phyloP scores from a whole-genome alignment of 352 stramenopile species.

The Blastocystis sp. region DNA sequence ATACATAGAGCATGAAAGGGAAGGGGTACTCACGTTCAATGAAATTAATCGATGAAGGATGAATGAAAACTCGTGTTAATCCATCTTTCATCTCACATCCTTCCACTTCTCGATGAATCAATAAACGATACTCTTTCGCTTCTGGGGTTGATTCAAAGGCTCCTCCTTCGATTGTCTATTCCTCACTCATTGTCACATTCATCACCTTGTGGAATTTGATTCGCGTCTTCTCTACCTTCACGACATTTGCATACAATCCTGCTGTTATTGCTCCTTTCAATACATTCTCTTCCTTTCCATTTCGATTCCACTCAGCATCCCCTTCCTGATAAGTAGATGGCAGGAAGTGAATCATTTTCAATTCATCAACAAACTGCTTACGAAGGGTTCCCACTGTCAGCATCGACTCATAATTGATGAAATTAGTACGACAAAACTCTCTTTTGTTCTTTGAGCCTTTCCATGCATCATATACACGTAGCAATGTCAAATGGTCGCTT shows the following conservation, averaged over 20 bases:
- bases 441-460: conserved; percentile 69
- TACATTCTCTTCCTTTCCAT: conserved; percentile 72
- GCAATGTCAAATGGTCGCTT: conserved; percentile 78
- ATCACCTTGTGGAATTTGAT: conserved; percentile 89
- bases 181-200: conserved; percentile 73
- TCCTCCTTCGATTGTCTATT: conserved; percentile 68
- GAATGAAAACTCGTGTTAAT: conserved; percentile 90
- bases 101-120: conserved; percentile 22
- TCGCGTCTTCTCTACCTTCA: conserved; percentile 84
- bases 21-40: conserved; percentile 85
- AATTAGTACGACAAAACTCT: conserved; percentile 75
- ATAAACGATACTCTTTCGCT: conserved; percentile 40
- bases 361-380: conserved; percentile 76
- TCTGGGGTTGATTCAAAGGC: conserved; percentile 58
- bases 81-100: conserved; percentile 31
- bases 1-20: conserved; percentile 90
- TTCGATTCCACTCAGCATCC: conserved; percentile 69
- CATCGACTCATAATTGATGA: conserved; percentile 77
- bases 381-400: conserved; percentile 56
- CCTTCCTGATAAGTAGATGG: conserved; percentile 26
- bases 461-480: conserved; percentile 78
- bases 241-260: conserved; percentile 86
- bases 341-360: conserved; percentile 83
- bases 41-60: conserved; percentile 89
- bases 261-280: conserved; percentile 78